Conservation (phyloP, 768 basidiomycete species). For the Dioszegia hungarica region DNA sequence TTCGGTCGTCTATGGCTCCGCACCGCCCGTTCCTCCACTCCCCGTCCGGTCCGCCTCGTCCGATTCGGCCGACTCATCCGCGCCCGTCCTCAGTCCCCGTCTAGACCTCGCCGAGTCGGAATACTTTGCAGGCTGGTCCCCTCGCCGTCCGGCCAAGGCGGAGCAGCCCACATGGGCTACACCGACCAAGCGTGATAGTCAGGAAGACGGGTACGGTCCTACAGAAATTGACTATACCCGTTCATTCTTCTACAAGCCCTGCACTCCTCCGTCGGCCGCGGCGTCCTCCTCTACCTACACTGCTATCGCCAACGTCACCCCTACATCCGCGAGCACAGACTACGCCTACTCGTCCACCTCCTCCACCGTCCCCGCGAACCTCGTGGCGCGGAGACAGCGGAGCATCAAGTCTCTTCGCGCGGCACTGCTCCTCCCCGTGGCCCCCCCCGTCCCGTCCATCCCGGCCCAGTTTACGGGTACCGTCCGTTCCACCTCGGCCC, state of each 20-base stretch:
- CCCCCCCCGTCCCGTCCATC: slow-evolving; percentile 26
- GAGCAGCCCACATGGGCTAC: background rate
- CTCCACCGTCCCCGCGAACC: background rate
- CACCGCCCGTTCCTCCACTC: background rate
- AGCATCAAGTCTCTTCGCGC: slow-evolving; percentile 46
- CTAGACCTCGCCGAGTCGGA: slow-evolving; percentile 31
- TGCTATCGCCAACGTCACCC: background rate
- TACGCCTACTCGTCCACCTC: background rate
- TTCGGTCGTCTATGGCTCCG: slow-evolving; percentile 10
- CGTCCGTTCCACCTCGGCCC: background rate
- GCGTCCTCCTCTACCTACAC: background rate
- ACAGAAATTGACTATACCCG: slow-evolving; percentile 38
- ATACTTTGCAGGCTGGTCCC: slow-evolving; percentile 31
- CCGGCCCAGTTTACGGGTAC: slow-evolving; percentile 6
- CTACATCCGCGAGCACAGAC: background rate
- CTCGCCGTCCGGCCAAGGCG: background rate
- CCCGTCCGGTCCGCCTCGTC: background rate
- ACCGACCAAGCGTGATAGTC: background rate
- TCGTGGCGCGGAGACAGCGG: slow-evolving; percentile 18
- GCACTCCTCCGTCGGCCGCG: slow-evolving; percentile 31
- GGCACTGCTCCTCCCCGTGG: slow-evolving; percentile 27
- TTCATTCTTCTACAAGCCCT: slow-evolving; percentile 48
- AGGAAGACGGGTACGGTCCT: background rate
- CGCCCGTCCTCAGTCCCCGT: slow-evolving; percentile 16
- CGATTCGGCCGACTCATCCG: background rate